Evolutionary conservation across 164 flowering plant genomes (phyloP).

Genomic region (Santalum album): DNA sequence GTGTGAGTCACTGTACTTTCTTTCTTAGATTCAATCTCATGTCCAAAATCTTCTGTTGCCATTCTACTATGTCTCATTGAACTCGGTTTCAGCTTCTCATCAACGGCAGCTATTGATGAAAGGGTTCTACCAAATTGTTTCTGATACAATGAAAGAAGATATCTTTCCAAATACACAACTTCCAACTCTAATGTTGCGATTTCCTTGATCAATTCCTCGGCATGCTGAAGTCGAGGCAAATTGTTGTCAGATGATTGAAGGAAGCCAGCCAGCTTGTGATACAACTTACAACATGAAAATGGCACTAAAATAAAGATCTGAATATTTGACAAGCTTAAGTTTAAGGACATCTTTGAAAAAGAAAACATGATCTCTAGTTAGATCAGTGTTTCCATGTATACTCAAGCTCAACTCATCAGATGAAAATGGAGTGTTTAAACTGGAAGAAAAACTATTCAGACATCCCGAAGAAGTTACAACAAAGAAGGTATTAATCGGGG

Average conservation of each 20-base stretch:
- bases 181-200: conserved; percentile 69
- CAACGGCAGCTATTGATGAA: conserved; percentile 9
- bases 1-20: conserved; percentile 7
- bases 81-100: conserved; percentile 12
- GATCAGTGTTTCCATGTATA: too few species aligned
- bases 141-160: conserved; percentile 66
- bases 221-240: conserved; percentile 36
- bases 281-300: too few species aligned
- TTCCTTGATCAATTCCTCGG: conserved; percentile 67
- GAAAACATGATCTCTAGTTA: too few species aligned
- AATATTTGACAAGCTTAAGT: too few species aligned
- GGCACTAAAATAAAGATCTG: too few species aligned
- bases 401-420: too few species aligned
- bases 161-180: conserved; percentile 58
- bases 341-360: too few species aligned
- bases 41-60: conserved; percentile 14
- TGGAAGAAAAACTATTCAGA: too few species aligned
- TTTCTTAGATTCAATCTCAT: conserved; percentile 7
- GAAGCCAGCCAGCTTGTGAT: not conserved
- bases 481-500: too few species aligned
- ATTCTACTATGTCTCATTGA: not conserved
- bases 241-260: not conserved
- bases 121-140: conserved; percentile 22
- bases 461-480: too few species aligned
- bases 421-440: too few species aligned